These are phyloP conservation scores for Testicularia cyperi DNA, from an alignment of 1,284 basidiomycete genomes.

Conservation along the genomic window DNA sequence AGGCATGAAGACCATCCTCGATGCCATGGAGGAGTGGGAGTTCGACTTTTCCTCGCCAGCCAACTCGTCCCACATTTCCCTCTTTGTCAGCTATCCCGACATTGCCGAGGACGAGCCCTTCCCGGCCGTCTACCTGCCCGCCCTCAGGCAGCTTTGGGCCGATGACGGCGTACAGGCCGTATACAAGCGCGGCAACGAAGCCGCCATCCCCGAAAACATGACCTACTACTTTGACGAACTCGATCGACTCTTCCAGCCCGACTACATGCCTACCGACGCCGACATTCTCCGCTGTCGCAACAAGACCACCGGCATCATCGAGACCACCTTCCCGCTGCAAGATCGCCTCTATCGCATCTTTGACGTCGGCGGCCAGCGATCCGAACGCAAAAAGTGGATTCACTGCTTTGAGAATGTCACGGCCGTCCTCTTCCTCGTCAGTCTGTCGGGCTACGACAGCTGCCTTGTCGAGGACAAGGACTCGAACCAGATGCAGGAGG, in stretches of 20 bases:
- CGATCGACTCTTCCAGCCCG: conserved; percentile 73
- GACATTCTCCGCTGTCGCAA: conserved; percentile 78
- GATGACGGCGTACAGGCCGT: conserved; percentile 76
- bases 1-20: conserved; percentile 78
- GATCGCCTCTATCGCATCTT: conserved; percentile 68
- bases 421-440: conserved; percentile 81
- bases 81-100: conserved; percentile 49
- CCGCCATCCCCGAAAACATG: conserved; percentile 78
- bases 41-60: conserved; percentile 69
- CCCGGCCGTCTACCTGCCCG: conserved; percentile 68
- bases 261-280: conserved; percentile 74
- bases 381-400: conserved; percentile 74
- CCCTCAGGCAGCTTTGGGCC: conserved; percentile 74
- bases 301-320: conserved; percentile 90
- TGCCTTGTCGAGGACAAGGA: conserved; percentile 90
- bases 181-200: conserved; percentile 77
- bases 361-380: conserved; percentile 87
- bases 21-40: conserved; percentile 84
- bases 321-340: conserved; percentile 73
- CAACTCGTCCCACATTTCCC: conserved; percentile 20
- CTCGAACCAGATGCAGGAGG: conserved; percentile 94
- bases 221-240: conserved; percentile 72
- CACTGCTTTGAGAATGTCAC: conserved; percentile 66
- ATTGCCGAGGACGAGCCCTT: conserved; percentile 75
- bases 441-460: conserved; percentile 84